These are phyloP conservation scores for Nemania bipapillata DNA, from an alignment of 2,329 filamentous ascomycete species.

Conservation along the genomic window DNA sequence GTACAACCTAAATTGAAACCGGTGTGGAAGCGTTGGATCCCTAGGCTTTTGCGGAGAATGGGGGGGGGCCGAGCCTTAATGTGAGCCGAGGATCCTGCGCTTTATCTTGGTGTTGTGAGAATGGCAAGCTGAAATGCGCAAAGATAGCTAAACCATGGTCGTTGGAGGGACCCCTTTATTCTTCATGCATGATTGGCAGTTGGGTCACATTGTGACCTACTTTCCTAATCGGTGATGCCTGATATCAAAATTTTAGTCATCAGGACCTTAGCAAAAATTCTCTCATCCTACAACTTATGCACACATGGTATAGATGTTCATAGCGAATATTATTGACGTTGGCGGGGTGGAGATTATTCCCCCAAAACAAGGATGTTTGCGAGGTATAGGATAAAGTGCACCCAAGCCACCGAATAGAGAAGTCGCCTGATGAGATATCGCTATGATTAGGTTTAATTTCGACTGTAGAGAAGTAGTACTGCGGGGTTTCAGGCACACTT, in stretches of 20 bases:
- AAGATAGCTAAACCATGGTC: conserved; percentile 4
- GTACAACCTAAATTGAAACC: background rate
- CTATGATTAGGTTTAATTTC: background rate
- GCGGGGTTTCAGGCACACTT: background rate
- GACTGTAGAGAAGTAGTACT: background rate
- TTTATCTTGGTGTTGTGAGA: background rate
- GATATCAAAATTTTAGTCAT: conserved; percentile 11
- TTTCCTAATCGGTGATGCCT: background rate
- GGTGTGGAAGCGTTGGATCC: background rate
- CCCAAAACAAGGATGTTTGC: conserved; percentile 15
- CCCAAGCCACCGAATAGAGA: background rate
- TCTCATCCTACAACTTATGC: too few relatives aligned
- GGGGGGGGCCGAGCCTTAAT: conserved; percentile 17
- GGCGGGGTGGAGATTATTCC: conserved; percentile 9
- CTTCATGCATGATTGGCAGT: conserved; percentile 13
- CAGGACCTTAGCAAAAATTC: background rate
- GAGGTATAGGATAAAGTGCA: background rate
- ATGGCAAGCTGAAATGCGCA: conserved; percentile 29
- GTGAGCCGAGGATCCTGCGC: background rate
- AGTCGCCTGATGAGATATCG: background rate
- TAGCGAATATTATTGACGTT: background rate
- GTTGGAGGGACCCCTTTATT: background rate
- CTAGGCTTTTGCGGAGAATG: background rate
- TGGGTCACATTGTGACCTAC: conserved; percentile 2
- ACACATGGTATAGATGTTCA: background rate